Evolutionary conservation across 2,329 filamentous ascomycete genomes (phyloP).

Genomic region (Stemphylium vesicarium): DNA sequence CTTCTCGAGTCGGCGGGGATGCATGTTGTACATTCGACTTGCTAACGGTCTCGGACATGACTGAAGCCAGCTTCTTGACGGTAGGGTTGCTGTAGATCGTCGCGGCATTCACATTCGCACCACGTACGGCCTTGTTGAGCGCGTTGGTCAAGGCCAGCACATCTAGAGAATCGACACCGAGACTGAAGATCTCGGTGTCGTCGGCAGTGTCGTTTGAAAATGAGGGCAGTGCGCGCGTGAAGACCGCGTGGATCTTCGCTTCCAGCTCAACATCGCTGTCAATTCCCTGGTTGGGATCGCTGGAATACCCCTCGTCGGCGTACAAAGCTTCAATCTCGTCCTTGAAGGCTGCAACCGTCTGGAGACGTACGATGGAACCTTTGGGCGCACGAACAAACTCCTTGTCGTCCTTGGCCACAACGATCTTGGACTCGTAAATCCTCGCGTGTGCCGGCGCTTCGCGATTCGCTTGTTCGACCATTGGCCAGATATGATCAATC

Average conservation of each 20-base stretch:
- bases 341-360: slow-evolving; percentile 28
- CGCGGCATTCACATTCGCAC: neutral
- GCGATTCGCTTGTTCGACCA: slow-evolving; percentile 28
- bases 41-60: neutral
- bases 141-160: slow-evolving; percentile 4
- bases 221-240: neutral
- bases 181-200: slow-evolving; percentile 1
- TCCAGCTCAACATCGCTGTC: neutral
- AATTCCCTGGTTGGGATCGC: neutral
- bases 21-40: neutral
- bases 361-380: slow-evolving; percentile 30
- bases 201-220: neutral
- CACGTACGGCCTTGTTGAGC: slow-evolving; percentile 1
- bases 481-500: slow-evolving; percentile 30
- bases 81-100: slow-evolving; percentile 2
- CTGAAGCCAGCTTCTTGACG: neutral
- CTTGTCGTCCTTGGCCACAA: slow-evolving; percentile 18
- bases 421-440: slow-evolving; percentile 22
- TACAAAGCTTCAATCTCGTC: slow-evolving; percentile 33
- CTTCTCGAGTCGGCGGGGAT: neutral
- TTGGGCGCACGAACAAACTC: slow-evolving; percentile 31
- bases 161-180: slow-evolving; percentile 5
- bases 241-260: neutral
- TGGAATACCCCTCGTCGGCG: slow-evolving; percentile 7
- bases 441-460: slow-evolving; percentile 31